Base-by-base conservation (phyloP, 148 eudicot species). In the Amaranthus palmeri region DNA sequence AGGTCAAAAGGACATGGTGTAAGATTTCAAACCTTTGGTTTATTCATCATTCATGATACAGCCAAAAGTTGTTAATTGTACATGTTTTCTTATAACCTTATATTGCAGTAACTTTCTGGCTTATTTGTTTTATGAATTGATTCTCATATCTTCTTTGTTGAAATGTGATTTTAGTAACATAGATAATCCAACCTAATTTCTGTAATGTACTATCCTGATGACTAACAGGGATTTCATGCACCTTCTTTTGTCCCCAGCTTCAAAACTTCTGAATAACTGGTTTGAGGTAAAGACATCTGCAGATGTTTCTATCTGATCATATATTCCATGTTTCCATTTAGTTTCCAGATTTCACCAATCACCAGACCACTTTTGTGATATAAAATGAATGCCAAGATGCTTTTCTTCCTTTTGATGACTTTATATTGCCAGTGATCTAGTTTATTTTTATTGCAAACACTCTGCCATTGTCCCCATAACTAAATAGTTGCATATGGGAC, bases 181-280 rank as follows among this genome's bases (percentile, higher is more conserved):
- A 64, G 4, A 45, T 47, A 18, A 45, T 14, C 45, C 8, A 36
- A 40, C 63, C 41, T 54, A 25, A 51, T 70, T 69, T 53, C 49
- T 62, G 49, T 72, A 51, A 10, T 64, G 45, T 46, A 53, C 43
- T 69, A 7, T 69, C 48, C 49, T 75, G 55, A 55, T 76, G 74
- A 60, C 18, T 80, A 77, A 72, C 86, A 95, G 99, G 87, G 88
- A 92, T 77, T 88, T 92, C 70, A 82, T 92, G 85, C 96, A 95
- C 81, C 93, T 95, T 80, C 68, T 95, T 69, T 74, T 95, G 68
- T 84, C 99, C 69, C 99, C 99, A 14, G 96, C 97, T 49, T 95
- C 99, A 25, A 92, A 92, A 85, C 93, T 95, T 75, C 84, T 95
- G 74, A 85, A 95, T 86, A 95, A 87, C 70, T 95, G 99, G 99